Conservation (phyloP, 2,329 filamentous ascomycete genomes). For the Xylaria sp. region DNA sequence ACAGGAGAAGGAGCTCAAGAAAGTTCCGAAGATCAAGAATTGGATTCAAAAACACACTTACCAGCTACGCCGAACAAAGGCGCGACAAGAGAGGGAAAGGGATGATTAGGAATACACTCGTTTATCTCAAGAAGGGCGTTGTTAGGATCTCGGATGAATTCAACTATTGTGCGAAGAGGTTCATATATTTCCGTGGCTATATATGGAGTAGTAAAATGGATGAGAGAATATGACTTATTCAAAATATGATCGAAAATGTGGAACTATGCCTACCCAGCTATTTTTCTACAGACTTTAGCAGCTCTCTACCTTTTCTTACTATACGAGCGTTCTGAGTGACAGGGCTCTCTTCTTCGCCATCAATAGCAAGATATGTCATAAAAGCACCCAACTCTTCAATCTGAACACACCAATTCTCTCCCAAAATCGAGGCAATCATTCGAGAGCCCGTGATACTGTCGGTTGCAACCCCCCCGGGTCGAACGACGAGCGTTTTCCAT, state of each 20-base stretch:
- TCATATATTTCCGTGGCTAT: no score
- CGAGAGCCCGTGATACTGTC: constrained; percentile 22
- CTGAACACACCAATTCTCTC: constrained; percentile 39
- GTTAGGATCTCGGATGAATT: no score
- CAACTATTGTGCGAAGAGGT: no score
- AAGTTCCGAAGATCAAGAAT: not conserved
- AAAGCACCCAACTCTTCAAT: constrained; percentile 42
- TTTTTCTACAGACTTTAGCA: constrained; percentile 29
- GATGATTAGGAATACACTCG: not conserved
- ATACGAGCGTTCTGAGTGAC: constrained; percentile 40
- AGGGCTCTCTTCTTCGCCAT: constrained; percentile 37
- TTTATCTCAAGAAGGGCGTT: no score
- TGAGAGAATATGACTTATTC: not conserved
- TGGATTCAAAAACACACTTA: constrained; percentile 6
- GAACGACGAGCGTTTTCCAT: constrained; percentile 39
- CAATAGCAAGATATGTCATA: constrained; percentile 40
- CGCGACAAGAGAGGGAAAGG: not conserved
- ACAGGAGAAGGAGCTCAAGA: not conserved
- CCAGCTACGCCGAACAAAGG: constrained; percentile 9
- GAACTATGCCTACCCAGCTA: no score
- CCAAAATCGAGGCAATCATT: constrained; percentile 31
- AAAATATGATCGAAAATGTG: no score
- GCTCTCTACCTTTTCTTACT: constrained; percentile 40
- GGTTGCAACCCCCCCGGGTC: constrained; percentile 38
- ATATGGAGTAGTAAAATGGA: no score